Evolutionary conservation across 257 asterid genomes (phyloP).

Genomic region (Solanum corneliomulleri): DNA sequence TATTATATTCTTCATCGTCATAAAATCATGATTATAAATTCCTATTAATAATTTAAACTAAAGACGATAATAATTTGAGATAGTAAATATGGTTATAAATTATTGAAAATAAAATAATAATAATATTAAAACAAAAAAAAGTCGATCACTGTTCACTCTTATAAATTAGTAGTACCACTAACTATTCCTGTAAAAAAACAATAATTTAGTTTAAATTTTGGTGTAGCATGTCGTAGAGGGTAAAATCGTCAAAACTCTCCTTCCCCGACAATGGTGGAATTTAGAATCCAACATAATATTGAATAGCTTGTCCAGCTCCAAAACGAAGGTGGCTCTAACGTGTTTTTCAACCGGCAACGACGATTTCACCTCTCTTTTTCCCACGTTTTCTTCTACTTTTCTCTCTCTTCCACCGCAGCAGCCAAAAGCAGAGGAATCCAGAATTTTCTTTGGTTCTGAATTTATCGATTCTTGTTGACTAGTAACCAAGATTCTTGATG

Average conservation of each 20-base stretch:
- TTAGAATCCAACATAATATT: background rate
- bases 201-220: background rate
- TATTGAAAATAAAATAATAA: no score
- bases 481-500: background rate
- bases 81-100: background rate
- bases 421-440: background rate
- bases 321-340: background rate
- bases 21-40: background rate
- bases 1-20: background rate
- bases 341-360: background rate
- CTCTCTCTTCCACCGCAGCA: conserved; percentile 13
- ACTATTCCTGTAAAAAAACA: background rate
- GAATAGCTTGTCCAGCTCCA: background rate
- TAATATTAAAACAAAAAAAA: no score
- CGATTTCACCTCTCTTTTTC: conserved; percentile 1
- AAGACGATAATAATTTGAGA: background rate
- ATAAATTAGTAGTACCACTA: background rate
- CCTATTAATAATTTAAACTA: no score
- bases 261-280: background rate
- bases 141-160: background rate
- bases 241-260: background rate
- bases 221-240: background rate
- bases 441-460: background rate
- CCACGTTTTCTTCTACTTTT: conserved; percentile 7
- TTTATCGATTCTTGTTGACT: background rate